These are phyloP conservation scores for Tylopilus cervinicoccineus DNA, from an alignment of 768 basidiomycete species.

Conservation along the genomic window DNA sequence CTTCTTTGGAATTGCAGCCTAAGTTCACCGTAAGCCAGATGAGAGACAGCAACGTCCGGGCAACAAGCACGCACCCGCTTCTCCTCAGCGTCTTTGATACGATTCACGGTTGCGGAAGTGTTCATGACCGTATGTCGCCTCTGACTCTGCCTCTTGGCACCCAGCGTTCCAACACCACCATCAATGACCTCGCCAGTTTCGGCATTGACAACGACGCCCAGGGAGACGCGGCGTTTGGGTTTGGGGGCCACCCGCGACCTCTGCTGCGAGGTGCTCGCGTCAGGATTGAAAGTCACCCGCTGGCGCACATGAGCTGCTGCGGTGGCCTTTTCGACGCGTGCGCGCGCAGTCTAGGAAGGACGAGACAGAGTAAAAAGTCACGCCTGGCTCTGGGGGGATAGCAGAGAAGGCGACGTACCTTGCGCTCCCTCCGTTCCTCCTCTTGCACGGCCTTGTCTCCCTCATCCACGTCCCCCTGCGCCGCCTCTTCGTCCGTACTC, in stretches of 20 bases:
- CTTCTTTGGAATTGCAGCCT: conserved; percentile 64
- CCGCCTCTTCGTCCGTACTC: conserved; percentile 70
- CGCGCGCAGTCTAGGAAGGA: conserved; percentile 45
- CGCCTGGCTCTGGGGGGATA: neutral
- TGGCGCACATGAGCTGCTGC: conserved; percentile 66
- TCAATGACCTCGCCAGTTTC: conserved; percentile 58
- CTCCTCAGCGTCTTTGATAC: conserved; percentile 61
- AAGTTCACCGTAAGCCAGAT: conserved; percentile 1
- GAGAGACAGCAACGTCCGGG: neutral
- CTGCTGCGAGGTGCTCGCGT: conserved; percentile 31
- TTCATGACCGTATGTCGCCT: conserved; percentile 69
- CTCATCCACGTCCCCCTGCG: conserved; percentile 48
- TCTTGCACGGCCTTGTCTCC: conserved; percentile 56
- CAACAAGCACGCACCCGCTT: conserved; percentile 44
- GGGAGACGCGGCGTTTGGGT: conserved; percentile 47
- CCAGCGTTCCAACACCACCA: conserved; percentile 15
- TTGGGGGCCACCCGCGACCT: conserved; percentile 24
- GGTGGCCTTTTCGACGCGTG: conserved; percentile 57
- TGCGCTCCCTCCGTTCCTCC: conserved; percentile 50
- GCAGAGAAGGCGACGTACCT: conserved; percentile 7
- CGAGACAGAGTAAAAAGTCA: too few species aligned
- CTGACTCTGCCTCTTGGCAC: conserved; percentile 50
- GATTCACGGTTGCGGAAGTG: conserved; percentile 59
- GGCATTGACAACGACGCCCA: conserved; percentile 52
- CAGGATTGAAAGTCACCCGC: conserved; percentile 64